Base-by-base conservation (phyloP, 495 filamentous ascomycete species). In the Tuber microsphaerosporum region DNA sequence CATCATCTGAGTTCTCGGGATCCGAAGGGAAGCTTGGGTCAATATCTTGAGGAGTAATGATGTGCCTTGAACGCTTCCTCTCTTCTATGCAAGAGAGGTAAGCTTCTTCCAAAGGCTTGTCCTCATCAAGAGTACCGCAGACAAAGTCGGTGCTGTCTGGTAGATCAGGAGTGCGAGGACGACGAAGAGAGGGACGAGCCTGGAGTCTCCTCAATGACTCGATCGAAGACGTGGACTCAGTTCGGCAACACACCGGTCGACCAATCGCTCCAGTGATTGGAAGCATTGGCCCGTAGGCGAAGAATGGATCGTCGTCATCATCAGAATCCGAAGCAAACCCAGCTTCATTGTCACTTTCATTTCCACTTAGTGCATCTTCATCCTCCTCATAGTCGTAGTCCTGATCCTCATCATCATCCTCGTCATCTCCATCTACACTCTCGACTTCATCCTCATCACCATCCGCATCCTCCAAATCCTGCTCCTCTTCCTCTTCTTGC, bases 81-180 rank as follows among this genome's bases (percentile, higher is more conserved):
- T 92, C 89, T 80, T 95, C 92, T 74, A 95, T 86, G 77, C 91
- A 92, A 17, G 92, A 92, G 70, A 97, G 89, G 83, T 97, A 99
- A 3, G 92, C 94, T 75, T 92, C 91, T 83, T 99, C 95, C 56
- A 98, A 84, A n/a, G 93, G 91, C 71, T 93, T 91, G 82, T 99
- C 95, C 83, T 99, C 95, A 81, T 98, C 95, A 26, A 99, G 86
- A 20, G 95, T 99, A 71, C 95, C 95, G 82, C 95, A 97, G 39
- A 99, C 95, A 81, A 99, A 99, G 83, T 98, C 96, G 56, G 94
- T 97, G 84, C 93, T 97, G 84, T 99, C 95, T 16, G 95, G 95
- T 12, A 98, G 85, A 75, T 97, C 92, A 17, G 93, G 93, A 1
- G 92, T 93, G 20, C 87, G 87, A 69, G 92, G 87, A 45, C 91